Percentiles rank a stretch among this genome's conserved stretches.
These are phyloP conservation scores for Pythium vanterpoolii DNA, from an alignment of 352 stramenopile species.

Conservation along the genomic window DNA sequence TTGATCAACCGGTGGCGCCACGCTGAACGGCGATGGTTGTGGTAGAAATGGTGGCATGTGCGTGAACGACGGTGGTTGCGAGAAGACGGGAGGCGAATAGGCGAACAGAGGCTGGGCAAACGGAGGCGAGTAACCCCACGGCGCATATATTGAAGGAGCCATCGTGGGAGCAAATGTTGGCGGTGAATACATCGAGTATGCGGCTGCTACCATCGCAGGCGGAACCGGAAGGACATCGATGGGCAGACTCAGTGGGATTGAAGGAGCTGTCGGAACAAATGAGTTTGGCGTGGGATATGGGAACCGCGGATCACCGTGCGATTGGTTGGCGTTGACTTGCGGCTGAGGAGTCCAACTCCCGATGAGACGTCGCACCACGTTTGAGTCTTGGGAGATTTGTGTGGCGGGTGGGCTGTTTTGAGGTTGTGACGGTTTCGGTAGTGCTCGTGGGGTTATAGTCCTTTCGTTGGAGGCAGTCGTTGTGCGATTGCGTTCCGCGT, in stretches of 20 bases:
- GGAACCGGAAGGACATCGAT: no score
- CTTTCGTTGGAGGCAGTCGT: background rate
- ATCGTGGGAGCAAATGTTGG: background rate
- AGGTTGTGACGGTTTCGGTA: background rate
- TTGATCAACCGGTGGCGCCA: background rate
- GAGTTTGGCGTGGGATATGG: background rate
- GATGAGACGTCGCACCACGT: background rate
- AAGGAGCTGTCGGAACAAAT: background rate
- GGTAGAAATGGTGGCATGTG: background rate
- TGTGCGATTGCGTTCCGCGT: background rate
- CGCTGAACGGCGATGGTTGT: background rate
- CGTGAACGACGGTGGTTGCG: background rate
- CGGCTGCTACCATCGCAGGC: background rate
- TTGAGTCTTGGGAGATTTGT: background rate
- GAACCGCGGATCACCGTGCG: background rate
- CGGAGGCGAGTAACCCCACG: background rate
- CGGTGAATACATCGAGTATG: conserved; percentile 5
- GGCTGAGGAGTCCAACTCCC: background rate
- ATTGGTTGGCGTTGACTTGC: background rate
- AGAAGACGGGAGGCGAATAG: background rate
- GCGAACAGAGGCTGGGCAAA: background rate
- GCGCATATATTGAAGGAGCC: background rate
- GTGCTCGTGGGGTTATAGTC: background rate
- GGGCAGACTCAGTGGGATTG: no score
- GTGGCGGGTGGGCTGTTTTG: background rate